A percentile compares a stretch with the other conserved stretches of the same genome.
Conservation (phyloP, 2,329 filamentous ascomycete genomes). For the Claviceps pazoutovae region DNA sequence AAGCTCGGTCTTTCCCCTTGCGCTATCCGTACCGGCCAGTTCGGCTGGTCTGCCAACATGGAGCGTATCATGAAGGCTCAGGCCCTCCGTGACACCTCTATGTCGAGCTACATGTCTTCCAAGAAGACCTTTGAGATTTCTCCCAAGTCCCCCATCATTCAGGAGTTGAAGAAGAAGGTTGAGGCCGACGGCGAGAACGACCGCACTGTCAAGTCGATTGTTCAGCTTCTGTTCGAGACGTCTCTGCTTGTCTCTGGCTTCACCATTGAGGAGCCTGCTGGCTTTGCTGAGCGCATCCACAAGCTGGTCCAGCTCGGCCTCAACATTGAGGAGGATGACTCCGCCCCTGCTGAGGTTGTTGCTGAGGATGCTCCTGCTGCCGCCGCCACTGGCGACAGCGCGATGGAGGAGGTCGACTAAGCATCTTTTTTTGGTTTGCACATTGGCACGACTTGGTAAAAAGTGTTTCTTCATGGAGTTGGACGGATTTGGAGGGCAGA, state of each 20-base stretch:
- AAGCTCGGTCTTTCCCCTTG: constrained; percentile 91
- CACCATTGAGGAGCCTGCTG: constrained; percentile 97
- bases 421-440: constrained; percentile 12
- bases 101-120: constrained; percentile 99
- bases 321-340: constrained; percentile 90
- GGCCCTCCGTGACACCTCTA: constrained; percentile 97
- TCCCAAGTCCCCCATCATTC: constrained; percentile 93
- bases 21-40: constrained; percentile 98
- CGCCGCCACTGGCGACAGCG: constrained; percentile 65
- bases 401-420: constrained; percentile 99
- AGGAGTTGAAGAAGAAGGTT: constrained; percentile 99
- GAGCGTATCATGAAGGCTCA: constrained; percentile 99
- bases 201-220: constrained; percentile 98
- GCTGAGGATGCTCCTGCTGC: constrained; percentile 42
- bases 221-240: constrained; percentile 96
- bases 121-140: constrained; percentile 99
- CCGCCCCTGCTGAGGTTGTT: constrained; percentile 45
- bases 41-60: constrained; percentile 99
- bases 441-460: constrained; percentile 23
- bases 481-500: constrained; percentile 21
- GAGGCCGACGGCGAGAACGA: constrained; percentile 96
- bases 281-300: constrained; percentile 98
- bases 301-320: constrained; percentile 96
- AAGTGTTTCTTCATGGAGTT: constrained; percentile 28
- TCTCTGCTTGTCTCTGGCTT: constrained; percentile 97